phyloP scores from a whole-genome alignment of 345 rosid genomes.

The Citrus maxima region DNA sequence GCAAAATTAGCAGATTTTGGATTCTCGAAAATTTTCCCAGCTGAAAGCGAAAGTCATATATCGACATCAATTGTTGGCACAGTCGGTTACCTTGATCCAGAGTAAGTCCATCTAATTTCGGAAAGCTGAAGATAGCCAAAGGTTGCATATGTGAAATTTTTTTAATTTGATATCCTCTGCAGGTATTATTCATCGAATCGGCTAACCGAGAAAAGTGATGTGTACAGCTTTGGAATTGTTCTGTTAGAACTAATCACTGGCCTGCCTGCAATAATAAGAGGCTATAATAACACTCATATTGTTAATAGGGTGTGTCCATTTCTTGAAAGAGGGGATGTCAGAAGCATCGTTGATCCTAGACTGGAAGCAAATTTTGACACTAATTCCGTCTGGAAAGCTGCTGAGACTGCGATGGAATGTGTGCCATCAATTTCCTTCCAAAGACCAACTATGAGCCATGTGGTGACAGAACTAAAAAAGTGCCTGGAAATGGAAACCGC shows the following conservation, averaged over 20 bases:
- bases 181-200: conserved; percentile 19
- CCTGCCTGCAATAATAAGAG: conserved; percentile 12
- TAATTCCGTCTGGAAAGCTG: conserved; percentile 29
- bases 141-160: not conserved
- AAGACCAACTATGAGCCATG: conserved; percentile 36
- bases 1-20: conserved; percentile 48
- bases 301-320: conserved; percentile 12
- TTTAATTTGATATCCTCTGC: not conserved
- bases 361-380: conserved; percentile 23
- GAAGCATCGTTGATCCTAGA: conserved; percentile 28
- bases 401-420: conserved; percentile 35
- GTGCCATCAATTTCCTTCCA: conserved; percentile 15
- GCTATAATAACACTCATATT: conserved; percentile 12
- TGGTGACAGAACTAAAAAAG: conserved; percentile 24
- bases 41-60: conserved; percentile 33
- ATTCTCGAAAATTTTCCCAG: conserved; percentile 32
- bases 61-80: conserved; percentile 40
- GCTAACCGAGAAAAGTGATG: conserved; percentile 32
- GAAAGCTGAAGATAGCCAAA: not conserved
- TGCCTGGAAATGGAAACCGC: conserved; percentile 24
- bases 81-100: conserved; percentile 36
- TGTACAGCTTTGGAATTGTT: conserved; percentile 41
- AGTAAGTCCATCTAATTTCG: conserved; percentile 2
- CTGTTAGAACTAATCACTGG: conserved; percentile 40
- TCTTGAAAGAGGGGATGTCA: conserved; percentile 27